Evolutionary conservation across 768 basidiomycete species (phyloP).

Genomic region (Mycena rebaudengoi): DNA sequence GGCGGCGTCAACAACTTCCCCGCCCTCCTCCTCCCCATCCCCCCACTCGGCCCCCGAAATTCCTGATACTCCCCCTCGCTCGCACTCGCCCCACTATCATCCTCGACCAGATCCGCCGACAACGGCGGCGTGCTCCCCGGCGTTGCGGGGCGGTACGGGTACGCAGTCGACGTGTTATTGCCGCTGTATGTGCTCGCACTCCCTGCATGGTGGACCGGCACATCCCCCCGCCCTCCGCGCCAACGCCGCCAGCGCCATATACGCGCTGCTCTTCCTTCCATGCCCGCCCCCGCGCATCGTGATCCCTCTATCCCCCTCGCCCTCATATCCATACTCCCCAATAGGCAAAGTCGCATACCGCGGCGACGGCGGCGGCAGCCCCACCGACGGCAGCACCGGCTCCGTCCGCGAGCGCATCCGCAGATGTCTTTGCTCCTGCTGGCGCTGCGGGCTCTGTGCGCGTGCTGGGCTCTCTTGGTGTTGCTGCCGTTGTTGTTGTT

Average conservation of each 20-base stretch:
- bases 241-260: slow-evolving; percentile 25
- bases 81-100: slow-evolving; percentile 1
- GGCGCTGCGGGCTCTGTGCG: too few relatives aligned
- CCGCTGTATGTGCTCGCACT: background rate
- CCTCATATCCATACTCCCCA: background rate
- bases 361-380: background rate
- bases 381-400: background rate
- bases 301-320: background rate
- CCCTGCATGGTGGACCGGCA: background rate
- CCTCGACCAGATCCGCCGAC: slow-evolving; percentile 20
- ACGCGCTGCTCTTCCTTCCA: slow-evolving; percentile 28
- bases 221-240: background rate
- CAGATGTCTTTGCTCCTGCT: too few relatives aligned
- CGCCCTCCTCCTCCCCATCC: slow-evolving; percentile 28
- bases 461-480: too few relatives aligned
- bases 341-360: background rate
- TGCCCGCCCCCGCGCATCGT: slow-evolving; percentile 7
- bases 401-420: slow-evolving; percentile 10
- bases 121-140: slow-evolving; percentile 29
- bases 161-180: background rate
- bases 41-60: slow-evolving; percentile 17
- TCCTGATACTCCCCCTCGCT: slow-evolving; percentile 5
- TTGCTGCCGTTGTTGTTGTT: background rate
- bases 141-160: background rate
- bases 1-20: slow-evolving; percentile 34